phyloP scores from a whole-genome alignment of 108 stramenopile genomes.

The Hondaea fermentalgiana region DNA sequence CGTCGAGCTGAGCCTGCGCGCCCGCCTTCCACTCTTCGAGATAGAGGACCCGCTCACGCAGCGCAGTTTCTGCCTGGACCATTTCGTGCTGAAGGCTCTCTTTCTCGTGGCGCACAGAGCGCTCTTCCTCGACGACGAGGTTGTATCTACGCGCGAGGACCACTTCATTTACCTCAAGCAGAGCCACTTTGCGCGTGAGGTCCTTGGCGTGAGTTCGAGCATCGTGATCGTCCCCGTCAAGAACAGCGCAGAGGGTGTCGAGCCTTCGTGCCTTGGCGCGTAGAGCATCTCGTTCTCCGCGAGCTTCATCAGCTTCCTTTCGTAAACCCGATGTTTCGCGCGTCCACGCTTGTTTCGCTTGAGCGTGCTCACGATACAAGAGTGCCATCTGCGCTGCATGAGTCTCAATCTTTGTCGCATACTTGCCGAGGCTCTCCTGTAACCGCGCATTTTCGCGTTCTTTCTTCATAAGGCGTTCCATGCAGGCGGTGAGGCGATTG shows the following conservation, averaged over 20 bases:
- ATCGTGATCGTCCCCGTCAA: slow-evolving; percentile 30
- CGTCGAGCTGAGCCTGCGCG: slow-evolving; percentile 19
- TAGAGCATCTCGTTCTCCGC: slow-evolving; percentile 40
- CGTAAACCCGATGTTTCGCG: neutral
- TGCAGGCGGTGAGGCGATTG: slow-evolving; percentile 40
- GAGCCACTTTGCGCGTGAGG: slow-evolving; percentile 34
- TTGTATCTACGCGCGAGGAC: slow-evolving; percentile 38
- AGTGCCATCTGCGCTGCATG: slow-evolving; percentile 31
- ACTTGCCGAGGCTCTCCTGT: slow-evolving; percentile 28
- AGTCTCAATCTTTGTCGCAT: slow-evolving; percentile 32
- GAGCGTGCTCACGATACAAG: slow-evolving; percentile 36
- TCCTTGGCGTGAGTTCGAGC: slow-evolving; percentile 19
- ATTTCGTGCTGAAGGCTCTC: slow-evolving; percentile 25
- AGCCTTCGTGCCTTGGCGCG: slow-evolving; percentile 26
- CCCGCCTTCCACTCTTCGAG: slow-evolving; percentile 46
- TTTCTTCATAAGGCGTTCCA: slow-evolving; percentile 41
- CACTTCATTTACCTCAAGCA: slow-evolving; percentile 45
- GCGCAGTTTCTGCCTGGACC: slow-evolving; percentile 35
- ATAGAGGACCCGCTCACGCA: slow-evolving; percentile 42
- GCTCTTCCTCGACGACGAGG: slow-evolving; percentile 22
- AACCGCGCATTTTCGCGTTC: slow-evolving; percentile 37
- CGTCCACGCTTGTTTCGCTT: neutral
- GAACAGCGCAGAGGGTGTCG: slow-evolving; percentile 29
- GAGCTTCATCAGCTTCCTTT: slow-evolving; percentile 21
- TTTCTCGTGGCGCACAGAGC: neutral